These are phyloP conservation scores for Penicillium verhagenii DNA, from an alignment of 495 filamentous ascomycete genomes.

Conservation along the genomic window DNA sequence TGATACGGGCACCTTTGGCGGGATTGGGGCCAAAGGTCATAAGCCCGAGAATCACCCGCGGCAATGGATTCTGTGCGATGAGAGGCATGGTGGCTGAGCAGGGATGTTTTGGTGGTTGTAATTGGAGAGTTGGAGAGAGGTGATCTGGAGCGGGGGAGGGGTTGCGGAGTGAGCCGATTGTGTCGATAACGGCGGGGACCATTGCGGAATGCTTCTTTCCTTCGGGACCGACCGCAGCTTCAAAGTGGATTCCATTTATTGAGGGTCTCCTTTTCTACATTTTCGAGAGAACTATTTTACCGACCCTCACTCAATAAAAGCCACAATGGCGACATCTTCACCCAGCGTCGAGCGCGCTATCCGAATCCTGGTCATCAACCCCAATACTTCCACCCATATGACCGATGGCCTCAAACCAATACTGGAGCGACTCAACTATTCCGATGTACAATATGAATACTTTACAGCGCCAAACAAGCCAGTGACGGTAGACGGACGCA, in stretches of 20 bases:
- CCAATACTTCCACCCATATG: slow-evolving; percentile 84
- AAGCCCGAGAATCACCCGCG: slow-evolving; percentile 57
- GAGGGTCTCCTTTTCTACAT: neutral
- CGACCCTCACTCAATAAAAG: neutral
- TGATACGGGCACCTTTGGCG: slow-evolving; percentile 65
- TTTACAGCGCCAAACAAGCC: slow-evolving; percentile 52
- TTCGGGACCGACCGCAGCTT: slow-evolving; percentile 4
- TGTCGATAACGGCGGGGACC: slow-evolving; percentile 17
- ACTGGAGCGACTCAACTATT: slow-evolving; percentile 49
- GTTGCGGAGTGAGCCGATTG: slow-evolving; percentile 21
- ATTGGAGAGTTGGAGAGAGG: neutral
- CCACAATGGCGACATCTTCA: slow-evolving; percentile 17
- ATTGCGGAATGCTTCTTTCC: neutral
- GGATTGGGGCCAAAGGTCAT: slow-evolving; percentile 60
- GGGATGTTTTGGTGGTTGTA: neutral
- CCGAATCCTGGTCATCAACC: slow-evolving; percentile 80
- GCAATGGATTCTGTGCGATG: slow-evolving; percentile 48
- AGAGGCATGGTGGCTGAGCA: slow-evolving; percentile 50
- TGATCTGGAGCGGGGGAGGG: slow-evolving; percentile 12
- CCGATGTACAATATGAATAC: slow-evolving; percentile 51
- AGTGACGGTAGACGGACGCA: slow-evolving; percentile 27
- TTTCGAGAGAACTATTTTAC: neutral
- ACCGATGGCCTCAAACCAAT: slow-evolving; percentile 70
- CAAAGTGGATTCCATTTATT: neutral
- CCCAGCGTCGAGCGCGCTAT: slow-evolving; percentile 16